Conservation (phyloP, 108 stramenopile species). For the Fistulifera solaris region DNA sequence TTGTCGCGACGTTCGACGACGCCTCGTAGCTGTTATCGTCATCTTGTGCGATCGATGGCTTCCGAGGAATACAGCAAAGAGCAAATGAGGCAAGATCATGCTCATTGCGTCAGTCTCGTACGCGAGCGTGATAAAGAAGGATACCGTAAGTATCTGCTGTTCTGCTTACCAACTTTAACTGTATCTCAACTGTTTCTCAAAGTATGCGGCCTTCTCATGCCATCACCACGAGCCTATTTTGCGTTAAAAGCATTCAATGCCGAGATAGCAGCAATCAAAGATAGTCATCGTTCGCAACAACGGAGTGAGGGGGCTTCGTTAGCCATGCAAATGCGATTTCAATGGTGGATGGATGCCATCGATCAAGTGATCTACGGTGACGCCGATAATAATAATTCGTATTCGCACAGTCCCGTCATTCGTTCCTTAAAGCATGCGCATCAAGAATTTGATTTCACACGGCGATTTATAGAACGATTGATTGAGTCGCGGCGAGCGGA, state of each 20-base stretch:
- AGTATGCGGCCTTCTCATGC: slow-evolving; percentile 77
- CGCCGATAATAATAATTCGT: slow-evolving; percentile 16
- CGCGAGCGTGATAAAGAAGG: slow-evolving; percentile 65
- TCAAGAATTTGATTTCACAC: slow-evolving; percentile 41
- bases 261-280: slow-evolving; percentile 69
- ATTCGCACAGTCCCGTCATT: slow-evolving; percentile 58
- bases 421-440: slow-evolving; percentile 42
- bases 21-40: too few species aligned
- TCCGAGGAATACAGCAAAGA: neutral
- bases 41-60: too few species aligned
- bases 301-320: slow-evolving; percentile 4
- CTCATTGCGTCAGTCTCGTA: slow-evolving; percentile 69
- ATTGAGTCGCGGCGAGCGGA: slow-evolving; percentile 62
- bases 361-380: slow-evolving; percentile 34
- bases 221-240: slow-evolving; percentile 48
- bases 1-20: too few species aligned
- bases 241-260: slow-evolving; percentile 74
- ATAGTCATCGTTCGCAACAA: slow-evolving; percentile 16
- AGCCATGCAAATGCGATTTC: slow-evolving; percentile 53
- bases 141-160: slow-evolving; percentile 31
- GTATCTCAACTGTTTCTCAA: neutral
- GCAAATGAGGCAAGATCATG: slow-evolving; percentile 34
- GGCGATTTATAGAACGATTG: slow-evolving; percentile 58
- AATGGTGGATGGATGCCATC: slow-evolving; percentile 75
- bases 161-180: neutral